phyloP scores from a whole-genome alignment of 2,329 filamentous ascomycete species.

The Fusarium sp. region DNA sequence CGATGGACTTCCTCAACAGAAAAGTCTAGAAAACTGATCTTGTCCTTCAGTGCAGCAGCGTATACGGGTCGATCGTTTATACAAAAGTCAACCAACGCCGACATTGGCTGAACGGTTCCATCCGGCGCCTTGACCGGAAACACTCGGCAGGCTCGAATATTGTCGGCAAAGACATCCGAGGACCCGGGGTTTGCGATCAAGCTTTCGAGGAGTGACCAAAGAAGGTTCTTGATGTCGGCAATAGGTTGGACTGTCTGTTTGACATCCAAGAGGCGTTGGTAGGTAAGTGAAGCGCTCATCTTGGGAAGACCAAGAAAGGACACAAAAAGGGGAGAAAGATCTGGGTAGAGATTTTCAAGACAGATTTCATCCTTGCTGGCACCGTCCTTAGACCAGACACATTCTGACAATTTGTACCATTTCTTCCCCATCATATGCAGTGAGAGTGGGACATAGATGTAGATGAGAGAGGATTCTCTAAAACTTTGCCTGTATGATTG shows the following conservation, averaged over 20 bases:
- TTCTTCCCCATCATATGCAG: too few species aligned
- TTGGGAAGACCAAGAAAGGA: background rate
- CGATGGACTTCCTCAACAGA: background rate
- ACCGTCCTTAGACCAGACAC: background rate
- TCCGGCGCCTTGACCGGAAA: background rate
- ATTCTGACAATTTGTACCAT: background rate
- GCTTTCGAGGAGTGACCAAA: background rate
- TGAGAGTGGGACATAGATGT: too few species aligned
- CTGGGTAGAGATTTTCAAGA: background rate
- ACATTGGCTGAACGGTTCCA: background rate
- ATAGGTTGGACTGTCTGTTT: background rate
- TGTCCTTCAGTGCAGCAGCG: background rate
- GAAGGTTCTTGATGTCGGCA: background rate
- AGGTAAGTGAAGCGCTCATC: background rate
- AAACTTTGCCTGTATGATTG: background rate
- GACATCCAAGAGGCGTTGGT: background rate
- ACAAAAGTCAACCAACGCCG: background rate
- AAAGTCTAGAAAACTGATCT: background rate
- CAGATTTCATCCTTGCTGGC: background rate
- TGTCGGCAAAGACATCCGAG: background rate
- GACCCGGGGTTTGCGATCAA: background rate
- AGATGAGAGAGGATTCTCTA: background rate
- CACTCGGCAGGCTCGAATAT: background rate
- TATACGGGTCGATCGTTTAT: background rate
- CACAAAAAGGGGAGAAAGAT: background rate